Evolutionary conservation across 1,284 basidiomycete genomes (phyloP), one percentile per base, ranked within the genome.

Genomic region (Trichosporon sp.): DNA sequence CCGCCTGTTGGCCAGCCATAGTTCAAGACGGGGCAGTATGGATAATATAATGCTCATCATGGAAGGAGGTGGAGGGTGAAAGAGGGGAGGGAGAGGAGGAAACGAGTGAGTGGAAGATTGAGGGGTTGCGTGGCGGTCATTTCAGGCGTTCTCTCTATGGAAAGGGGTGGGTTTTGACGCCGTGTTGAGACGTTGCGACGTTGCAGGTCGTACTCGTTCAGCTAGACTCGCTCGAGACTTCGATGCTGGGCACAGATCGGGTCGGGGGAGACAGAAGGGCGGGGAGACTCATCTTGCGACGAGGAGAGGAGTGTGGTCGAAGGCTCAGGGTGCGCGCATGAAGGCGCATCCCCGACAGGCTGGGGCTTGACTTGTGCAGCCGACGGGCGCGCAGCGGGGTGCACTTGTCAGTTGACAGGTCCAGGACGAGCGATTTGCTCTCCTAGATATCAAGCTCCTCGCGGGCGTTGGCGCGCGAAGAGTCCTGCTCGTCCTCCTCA

Each of bases 401-500:
- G 32, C 31, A 37, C 32, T 63, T 63, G 32, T 35, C 32, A 4
- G 59, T 35, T 14, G 31, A 19, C 59, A 63, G 59, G 32, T 63
- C 59, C 7, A 37, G 59, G 59, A 35, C 31, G 31, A 63, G 64
- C 64, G 21, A 43, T 8, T 40, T n/a, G 40, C 64, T 43, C 64
- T 40, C 21, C 40, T 66, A 73, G 12, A 71, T 51, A 32, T 70
- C 72, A 35, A 72, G 68, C 69, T 69, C 73, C 68, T 71, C 76
- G 68, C 67, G 71, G 21, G 59, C 73, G 26, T 76, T 71, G 21
- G 70, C 67, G 3, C 65, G 54, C 51, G 51, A 54, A 54, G 51
- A 54, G 61, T 77, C 78, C 35, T 78, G 77, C 70, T 81, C 80
- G 51, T 78, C 78, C 73, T 79, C 80, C 67, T 78, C 79, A 46